phyloP scores from a whole-genome alignment of 805 yeast genomes.

The Candida vaughaniae region DNA sequence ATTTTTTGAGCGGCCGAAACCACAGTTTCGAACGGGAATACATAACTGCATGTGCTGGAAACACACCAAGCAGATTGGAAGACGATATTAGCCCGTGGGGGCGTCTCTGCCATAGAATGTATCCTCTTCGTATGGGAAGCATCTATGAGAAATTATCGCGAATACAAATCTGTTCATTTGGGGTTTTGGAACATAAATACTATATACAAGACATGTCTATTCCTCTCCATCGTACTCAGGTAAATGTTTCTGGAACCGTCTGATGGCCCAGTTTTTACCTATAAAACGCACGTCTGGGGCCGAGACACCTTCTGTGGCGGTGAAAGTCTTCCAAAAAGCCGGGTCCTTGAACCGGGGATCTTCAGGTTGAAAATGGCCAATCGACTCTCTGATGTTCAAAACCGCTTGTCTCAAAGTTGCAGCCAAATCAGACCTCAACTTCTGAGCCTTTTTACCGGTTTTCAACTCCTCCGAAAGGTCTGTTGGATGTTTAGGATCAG shows the following conservation, averaged over 20 bases:
- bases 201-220: slow-evolving; percentile 3
- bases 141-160: no score
- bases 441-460: slow-evolving; percentile 61
- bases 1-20: no score
- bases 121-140: no score
- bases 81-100: no score
- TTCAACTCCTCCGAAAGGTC: slow-evolving; percentile 65
- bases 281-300: slow-evolving; percentile 70
- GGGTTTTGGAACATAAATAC: no score
- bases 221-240: slow-evolving; percentile 25
- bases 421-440: slow-evolving; percentile 70
- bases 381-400: slow-evolving; percentile 41
- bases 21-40: no score
- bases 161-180: no score
- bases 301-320: slow-evolving; percentile 60
- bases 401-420: slow-evolving; percentile 65
- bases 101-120: no score
- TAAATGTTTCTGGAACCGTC: slow-evolving; percentile 58
- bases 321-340: slow-evolving; percentile 71
- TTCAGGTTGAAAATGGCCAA: slow-evolving; percentile 52
- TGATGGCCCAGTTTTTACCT: slow-evolving; percentile 83
- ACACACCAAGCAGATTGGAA: no score
- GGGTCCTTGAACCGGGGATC: slow-evolving; percentile 69
- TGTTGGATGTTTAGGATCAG: slow-evolving; percentile 48
- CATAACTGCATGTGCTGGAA: no score